These are phyloP conservation scores for Beauveria medogensis DNA, from an alignment of 2,329 filamentous ascomycete species.

Conservation along the genomic window DNA sequence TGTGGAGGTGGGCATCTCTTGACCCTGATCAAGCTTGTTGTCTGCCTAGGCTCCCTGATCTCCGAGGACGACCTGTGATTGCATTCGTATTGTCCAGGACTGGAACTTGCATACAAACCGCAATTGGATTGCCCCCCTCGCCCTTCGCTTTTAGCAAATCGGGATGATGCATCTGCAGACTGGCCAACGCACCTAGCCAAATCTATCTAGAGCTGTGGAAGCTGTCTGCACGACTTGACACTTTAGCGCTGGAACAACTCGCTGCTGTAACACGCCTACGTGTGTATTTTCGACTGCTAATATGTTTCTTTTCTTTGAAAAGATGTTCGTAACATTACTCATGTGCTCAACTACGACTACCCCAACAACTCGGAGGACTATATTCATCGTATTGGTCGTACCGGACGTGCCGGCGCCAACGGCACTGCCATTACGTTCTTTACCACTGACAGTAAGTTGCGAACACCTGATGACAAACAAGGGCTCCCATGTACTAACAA, in stretches of 20 bases:
- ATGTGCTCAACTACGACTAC: conserved; percentile 99
- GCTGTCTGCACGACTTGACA: conserved; percentile 7
- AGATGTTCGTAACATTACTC: conserved; percentile 99
- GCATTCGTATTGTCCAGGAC: conserved; percentile 32
- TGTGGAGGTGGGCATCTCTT: conserved; percentile 70
- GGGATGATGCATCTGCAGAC: conserved; percentile 41
- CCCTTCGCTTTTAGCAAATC: conserved; percentile 28
- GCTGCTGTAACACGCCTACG: conserved; percentile 46
- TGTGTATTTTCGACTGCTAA: conserved; percentile 59
- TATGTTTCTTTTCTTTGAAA: conserved; percentile 54
- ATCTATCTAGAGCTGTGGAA: conserved; percentile 19
- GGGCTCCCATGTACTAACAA: conserved; percentile 25
- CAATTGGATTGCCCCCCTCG: conserved; percentile 53
- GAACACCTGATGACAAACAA: neutral
- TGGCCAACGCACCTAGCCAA: conserved; percentile 33
- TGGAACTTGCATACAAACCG: conserved; percentile 46
- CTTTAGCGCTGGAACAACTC: conserved; percentile 45
- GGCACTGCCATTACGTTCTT: conserved; percentile 98
- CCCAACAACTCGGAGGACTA: conserved; percentile 99
- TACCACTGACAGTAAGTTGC: conserved; percentile 93
- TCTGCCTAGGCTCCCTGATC: conserved; percentile 49
- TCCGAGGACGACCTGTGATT: conserved; percentile 46
- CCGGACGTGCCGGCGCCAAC: conserved; percentile 85
- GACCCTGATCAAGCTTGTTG: conserved; percentile 59
- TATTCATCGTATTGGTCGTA: conserved; percentile 93